Conservation (phyloP, 164 flowering plant genomes). For the Magnolia sinica region DNA sequence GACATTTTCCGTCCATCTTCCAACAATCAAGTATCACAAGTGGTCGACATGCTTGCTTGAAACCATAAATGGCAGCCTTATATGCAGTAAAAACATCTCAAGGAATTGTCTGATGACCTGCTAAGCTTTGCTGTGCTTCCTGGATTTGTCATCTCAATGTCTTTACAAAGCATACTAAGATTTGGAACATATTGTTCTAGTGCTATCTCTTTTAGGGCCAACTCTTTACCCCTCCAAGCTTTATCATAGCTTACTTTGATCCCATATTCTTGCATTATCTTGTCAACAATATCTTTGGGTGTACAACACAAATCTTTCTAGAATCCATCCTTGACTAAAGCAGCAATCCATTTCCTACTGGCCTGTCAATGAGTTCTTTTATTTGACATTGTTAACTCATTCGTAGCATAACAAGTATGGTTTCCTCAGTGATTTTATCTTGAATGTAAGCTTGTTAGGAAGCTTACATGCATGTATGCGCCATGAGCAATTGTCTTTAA, state of each 20-base stretch:
- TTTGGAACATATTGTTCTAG: not conserved
- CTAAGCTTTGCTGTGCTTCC: not conserved
- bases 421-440: not conserved
- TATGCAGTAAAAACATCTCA: not conserved
- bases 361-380: not conserved
- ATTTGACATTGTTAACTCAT: not conserved
- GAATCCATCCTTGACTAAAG: not conserved
- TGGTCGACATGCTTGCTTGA: not conserved
- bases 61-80: not conserved
- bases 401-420: not conserved
- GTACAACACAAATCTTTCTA: not conserved
- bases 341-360: too few species aligned
- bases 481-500: constrained; percentile 4
- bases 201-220: not conserved
- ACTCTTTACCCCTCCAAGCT: not conserved
- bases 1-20: not conserved
- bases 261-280: not conserved
- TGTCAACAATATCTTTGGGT: not conserved
- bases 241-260: not conserved
- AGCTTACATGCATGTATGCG: constrained; percentile 5
- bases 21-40: not conserved
- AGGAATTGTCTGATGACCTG: not conserved
- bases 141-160: not conserved
- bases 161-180: not conserved
- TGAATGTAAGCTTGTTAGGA: not conserved